Evolutionary conservation across 2,329 filamentous ascomycete species (phyloP), one percentile per base, ranked within the genome.

Genomic region (Trichophyton rubrum): DNA sequence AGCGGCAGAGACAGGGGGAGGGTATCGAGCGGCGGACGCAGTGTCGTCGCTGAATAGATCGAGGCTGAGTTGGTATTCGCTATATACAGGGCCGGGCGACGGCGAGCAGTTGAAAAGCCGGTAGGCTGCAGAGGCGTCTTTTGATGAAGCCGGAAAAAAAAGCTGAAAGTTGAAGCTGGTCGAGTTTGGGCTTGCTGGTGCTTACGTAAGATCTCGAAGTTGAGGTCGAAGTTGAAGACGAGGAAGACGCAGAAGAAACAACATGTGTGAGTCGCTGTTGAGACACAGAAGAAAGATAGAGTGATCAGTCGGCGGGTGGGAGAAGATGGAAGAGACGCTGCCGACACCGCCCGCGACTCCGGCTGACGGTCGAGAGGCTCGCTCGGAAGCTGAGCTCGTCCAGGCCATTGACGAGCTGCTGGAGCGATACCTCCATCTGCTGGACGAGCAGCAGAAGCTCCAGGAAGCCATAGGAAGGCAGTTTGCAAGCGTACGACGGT

Each of bases 381-480:
- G 62, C 55, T 59, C 67, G 24, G 62, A 64, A 17, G 60, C 66
- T 27, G 68, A 72, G 59, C 63, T 73, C 45, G 63, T 70, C 59
- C 64, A 68, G 61, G 68, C 68, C 15, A 70, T 78, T 57, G 75
- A 78, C 64, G 61, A 61, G 22, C 67, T 77, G 47, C 69, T 78
- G 15, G 72, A 76, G 61, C 70, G 68, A 30, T 78, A 78, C 65
- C 70, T 78, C 49, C 61, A 69, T 30, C 70, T 78, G 8, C 68
- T 78, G 27, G 74, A 79, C 66, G 66, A 67, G 27, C 74, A 78
- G 60, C 75, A 77, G 60, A 67, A 68, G 41, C 63, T 77, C 47
- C 75, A 75, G 43, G 65, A 68, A 35, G 67, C 71, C 9, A 60
- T 78, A 3, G 69, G 72, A 5, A 70, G 70, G 41, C 64, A 68